Base-by-base conservation (phyloP, 257 asterid genomes). In the Capsicum rhomboideum region DNA sequence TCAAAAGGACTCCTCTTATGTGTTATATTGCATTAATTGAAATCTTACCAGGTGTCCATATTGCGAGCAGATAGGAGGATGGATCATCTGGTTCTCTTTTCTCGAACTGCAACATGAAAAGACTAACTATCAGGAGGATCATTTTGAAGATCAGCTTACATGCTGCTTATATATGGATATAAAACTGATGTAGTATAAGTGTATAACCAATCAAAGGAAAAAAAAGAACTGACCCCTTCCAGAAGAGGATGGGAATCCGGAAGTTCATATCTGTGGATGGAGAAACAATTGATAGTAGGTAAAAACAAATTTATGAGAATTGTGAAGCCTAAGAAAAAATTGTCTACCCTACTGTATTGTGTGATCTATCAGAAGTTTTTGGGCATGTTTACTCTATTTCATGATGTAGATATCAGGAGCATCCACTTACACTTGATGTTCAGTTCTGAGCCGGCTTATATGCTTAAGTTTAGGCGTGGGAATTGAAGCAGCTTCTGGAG, bases 11-110 rank as follows among this genome's bases (percentile, higher is more conserved):
- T 49, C 46, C 18, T 50, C 34, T 12, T n/a, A 8, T 77, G 28
- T 28, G 34, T 17, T 77, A 28, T 28, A 77, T 77, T 50, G 17
- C 61, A 26, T 9, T 77, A 26, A 6, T 42, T n/a, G 79, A 71
- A 80, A 71, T 28, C 82, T 85, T 93, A 94, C 99, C 99, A 86
- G 99, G 99, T 87, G 98, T 93, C 99, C 99, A 97, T 84, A 97
- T 97, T 34, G 98, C 98, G 50, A 97, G 98, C 83, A 97, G 97
- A 91, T 97, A 97, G 4, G 97, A 93, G 84, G 88, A 85, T 67
- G 98, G 99, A 88, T 97, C 99, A 87, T 97, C 98, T 83, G 90
- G 92, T 89, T 97, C 98, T 91, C 98, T 91, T 84, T 87, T 90
- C 61, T 95, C 98, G 91, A 93, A 83, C 99, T 97, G 95, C 88